Evolutionary conservation across 2,329 filamentous ascomycete species (phyloP).

Genomic region (Pseudomassariella vexata): DNA sequence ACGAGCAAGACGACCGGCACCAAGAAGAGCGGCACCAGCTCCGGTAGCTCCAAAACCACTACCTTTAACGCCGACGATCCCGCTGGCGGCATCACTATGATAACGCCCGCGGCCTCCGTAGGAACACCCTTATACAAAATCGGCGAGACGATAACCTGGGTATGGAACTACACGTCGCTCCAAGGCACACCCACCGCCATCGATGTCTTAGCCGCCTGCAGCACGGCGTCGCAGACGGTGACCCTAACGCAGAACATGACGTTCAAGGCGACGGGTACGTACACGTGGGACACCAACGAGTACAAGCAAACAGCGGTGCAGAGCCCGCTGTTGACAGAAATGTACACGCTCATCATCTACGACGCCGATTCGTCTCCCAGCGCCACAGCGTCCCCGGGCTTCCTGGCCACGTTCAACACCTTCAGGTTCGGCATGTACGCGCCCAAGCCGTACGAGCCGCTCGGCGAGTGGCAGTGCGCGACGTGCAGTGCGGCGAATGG

Average conservation of each 20-base stretch:
- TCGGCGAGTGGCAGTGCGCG: constrained; percentile 47
- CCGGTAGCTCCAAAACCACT: too few species aligned
- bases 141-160: constrained; percentile 52
- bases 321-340: constrained; percentile 43
- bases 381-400: constrained; percentile 48
- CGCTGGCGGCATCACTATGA: constrained; percentile 46
- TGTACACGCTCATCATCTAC: constrained; percentile 58
- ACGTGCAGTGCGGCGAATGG: constrained; percentile 50
- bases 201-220: constrained; percentile 54
- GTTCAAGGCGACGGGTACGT: constrained; percentile 42
- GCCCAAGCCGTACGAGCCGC: constrained; percentile 42
- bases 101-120: constrained; percentile 40
- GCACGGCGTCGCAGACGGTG: constrained; percentile 45
- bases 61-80: constrained; percentile 39
- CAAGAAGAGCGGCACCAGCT: too few species aligned
- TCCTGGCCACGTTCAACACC: constrained; percentile 40
- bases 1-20: constrained; percentile 18
- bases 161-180: constrained; percentile 62
- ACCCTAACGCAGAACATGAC: constrained; percentile 61
- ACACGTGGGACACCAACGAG: constrained; percentile 52
- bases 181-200: constrained; percentile 52
- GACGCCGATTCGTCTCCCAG: constrained; percentile 48
- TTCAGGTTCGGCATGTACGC: constrained; percentile 56
- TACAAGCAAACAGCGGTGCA: constrained; percentile 40
- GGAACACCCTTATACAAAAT: constrained; percentile 53